Base-by-base conservation (phyloP, 2,329 filamentous ascomycete genomes). In the Diaporthe vaccinii region DNA sequence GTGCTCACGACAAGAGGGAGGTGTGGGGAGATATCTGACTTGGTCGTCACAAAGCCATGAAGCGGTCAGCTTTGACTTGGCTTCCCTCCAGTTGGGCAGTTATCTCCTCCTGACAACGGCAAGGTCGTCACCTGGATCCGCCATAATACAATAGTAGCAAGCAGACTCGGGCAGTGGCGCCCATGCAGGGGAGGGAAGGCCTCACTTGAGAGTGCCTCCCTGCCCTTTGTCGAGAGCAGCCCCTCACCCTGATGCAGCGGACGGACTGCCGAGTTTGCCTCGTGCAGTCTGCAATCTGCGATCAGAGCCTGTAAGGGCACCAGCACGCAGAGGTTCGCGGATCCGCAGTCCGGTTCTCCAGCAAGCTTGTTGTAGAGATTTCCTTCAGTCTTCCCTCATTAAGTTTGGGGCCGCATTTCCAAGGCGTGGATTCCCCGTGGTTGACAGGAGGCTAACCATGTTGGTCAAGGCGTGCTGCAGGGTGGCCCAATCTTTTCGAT, bases 51-150 rank as follows among this genome's bases (percentile, higher is more conserved):
- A 41, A 76, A 74, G 61, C 49, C 67, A 76, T 76, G 58, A 59
- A 68, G 75, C 75, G 75, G 75, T 76, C 75, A 76, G 75, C 75
- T 55, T 51, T 70, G 67, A 71, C 73, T 72, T 72, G 75, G 72
- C 75, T 72, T 55, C 17, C 41, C 59, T 67, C 72, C 69, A 55
- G 75, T 68, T 72, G 67, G 75, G 57, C 36, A 22, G 51, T 76
- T 57, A 57, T 36, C 67, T 71, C 61, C 46, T 62, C 58, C 72
- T 76, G 72, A 74, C 70, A 65, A 28, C 69, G 62, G 41, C 49
- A 51, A 58, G 49, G 49, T 73, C 41, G 51, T 75, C 74, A 73
- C 51, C 74, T 58, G 51, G 69, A 31, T 62, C 49, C 73, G 74
- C 72, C 62, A 70, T 73, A 73, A 76, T 74, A 73, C 57, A 69